Base-by-base conservation (phyloP, 2,329 filamentous ascomycete genomes). In the Fusarium transvaalense region DNA sequence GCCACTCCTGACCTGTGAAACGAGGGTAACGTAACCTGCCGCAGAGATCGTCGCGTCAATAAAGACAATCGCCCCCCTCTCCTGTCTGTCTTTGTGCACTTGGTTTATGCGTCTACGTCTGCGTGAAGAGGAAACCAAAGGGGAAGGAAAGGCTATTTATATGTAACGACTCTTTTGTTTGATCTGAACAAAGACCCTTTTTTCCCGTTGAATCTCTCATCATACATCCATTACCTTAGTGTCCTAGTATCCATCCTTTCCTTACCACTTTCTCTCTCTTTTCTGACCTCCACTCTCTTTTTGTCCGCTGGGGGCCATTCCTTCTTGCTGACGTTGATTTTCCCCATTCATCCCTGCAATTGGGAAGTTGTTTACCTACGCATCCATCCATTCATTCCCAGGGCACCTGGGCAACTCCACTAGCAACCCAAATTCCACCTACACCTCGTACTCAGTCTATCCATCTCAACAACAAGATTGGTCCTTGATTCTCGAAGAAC, bases 21-120 rank as follows among this genome's bases (percentile, higher is more conserved):
- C 71, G 37, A 60, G 37, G 64, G 60, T 62, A 73, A 70, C 70
- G 64, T 62, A 59, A 65, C 56, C 43, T 73, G 71, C 61, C 53
- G 61, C 68, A 69, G 56, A 71, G 70, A 72, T 70, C 43, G 62
- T 67, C 60, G 61, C 61, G 56, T 31, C 42, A 45, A 45, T 45
- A 50, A 37, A 38, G 46, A 25, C 34, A 46, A 45, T 38, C 53
- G 39, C 54, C 64, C 64, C n/a, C 43, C 48, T 66, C 48, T 56
- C 59, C 34, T 43, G 43, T 19, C 41, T 48, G 43, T 23, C 54
- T 64, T 60, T 61, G 60, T 63, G 46, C 48, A 55, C 34, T 50
- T 43, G 41, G 25, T 37, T 56, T 45, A 54, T 63, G 61, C 57
- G 58, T 48, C 52, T 59, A 48, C 37, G 52, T 19, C 52, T 59